These are phyloP conservation scores for Ceratocystis huliohia DNA, from an alignment of 2,329 filamentous ascomycete genomes.

Conservation along the genomic window DNA sequence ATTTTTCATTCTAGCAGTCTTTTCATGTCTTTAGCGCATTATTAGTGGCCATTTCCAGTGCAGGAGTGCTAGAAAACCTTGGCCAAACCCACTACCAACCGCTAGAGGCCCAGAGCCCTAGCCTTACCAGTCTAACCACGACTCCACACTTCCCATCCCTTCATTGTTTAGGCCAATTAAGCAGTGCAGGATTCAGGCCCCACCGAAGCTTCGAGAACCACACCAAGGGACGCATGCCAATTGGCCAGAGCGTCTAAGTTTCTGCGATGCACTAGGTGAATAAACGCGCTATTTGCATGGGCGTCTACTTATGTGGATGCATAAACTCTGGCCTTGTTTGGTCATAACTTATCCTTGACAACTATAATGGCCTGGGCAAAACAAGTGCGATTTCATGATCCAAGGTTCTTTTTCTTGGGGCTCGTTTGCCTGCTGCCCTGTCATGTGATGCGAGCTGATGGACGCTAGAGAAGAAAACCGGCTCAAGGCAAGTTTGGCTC, in stretches of 20 bases:
- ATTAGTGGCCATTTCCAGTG: too few species aligned
- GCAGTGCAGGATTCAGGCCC: constrained; percentile 22
- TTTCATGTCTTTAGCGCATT: too few species aligned
- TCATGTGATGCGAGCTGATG: neutral
- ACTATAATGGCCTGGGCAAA: neutral
- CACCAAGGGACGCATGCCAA: neutral
- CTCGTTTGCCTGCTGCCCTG: neutral
- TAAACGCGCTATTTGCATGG: neutral
- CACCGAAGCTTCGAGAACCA: constrained; percentile 38
- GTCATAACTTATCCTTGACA: neutral
- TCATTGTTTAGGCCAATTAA: too few species aligned
- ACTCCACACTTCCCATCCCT: too few species aligned
- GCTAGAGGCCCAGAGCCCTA: too few species aligned
- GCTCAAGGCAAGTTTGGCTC: too few species aligned
- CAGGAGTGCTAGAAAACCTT: too few species aligned
- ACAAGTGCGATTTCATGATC: neutral
- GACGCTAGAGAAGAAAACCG: neutral
- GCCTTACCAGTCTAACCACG: too few species aligned
- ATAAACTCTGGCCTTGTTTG: neutral
- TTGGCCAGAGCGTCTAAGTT: neutral
- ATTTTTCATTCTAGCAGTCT: too few species aligned
- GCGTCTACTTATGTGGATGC: neutral
- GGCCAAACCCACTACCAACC: too few species aligned
- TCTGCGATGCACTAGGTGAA: neutral
- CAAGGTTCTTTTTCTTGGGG: neutral